Percentiles rank a stretch among this genome's conserved stretches.
These are phyloP conservation scores for Zymoseptoria tritici DNA, from an alignment of 2,329 filamentous ascomycete species.

Conservation along the genomic window DNA sequence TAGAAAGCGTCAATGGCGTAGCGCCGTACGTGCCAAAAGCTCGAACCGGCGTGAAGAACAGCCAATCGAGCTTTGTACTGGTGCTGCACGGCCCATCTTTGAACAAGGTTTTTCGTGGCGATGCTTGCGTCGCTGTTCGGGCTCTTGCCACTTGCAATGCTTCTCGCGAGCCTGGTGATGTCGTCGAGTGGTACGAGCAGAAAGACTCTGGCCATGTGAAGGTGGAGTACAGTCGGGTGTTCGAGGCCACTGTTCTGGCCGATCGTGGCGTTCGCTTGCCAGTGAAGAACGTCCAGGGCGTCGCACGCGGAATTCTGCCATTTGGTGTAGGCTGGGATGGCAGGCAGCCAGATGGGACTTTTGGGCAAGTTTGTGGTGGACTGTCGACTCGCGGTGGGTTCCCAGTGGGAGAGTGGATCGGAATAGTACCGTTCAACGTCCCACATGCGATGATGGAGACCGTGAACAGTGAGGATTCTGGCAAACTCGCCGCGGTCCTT, in stretches of 20 bases:
- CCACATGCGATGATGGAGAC: conserved; percentile 44
- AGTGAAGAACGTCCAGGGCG: conserved; percentile 50
- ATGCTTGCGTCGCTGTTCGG: background rate
- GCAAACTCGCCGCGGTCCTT: conserved; percentile 43
- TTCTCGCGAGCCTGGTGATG: conserved; percentile 39
- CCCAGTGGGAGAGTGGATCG: conserved; percentile 37
- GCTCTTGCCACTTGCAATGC: conserved; percentile 22
- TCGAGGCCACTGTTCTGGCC: conserved; percentile 45
- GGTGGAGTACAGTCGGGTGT: conserved; percentile 48
- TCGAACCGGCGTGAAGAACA: conserved; percentile 47
- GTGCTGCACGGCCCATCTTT: conserved; percentile 45
- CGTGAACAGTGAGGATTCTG: conserved; percentile 43
- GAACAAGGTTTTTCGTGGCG: conserved; percentile 21
- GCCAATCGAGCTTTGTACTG: conserved; percentile 51
- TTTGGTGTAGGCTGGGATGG: conserved; percentile 41
- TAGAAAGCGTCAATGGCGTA: conserved; percentile 49
- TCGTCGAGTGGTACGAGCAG: conserved; percentile 44
- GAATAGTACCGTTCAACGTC: conserved; percentile 41
- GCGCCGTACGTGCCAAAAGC: conserved; percentile 47
- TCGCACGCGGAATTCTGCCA: conserved; percentile 44
- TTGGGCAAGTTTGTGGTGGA: conserved; percentile 10
- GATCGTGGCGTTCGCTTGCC: conserved; percentile 49
- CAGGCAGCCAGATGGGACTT: conserved; percentile 38
- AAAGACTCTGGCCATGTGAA: conserved; percentile 48
- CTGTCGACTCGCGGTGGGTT: conserved; percentile 19